Conservation (phyloP, 1,284 basidiomycete genomes). For the Heterobasidion irregulare region DNA sequence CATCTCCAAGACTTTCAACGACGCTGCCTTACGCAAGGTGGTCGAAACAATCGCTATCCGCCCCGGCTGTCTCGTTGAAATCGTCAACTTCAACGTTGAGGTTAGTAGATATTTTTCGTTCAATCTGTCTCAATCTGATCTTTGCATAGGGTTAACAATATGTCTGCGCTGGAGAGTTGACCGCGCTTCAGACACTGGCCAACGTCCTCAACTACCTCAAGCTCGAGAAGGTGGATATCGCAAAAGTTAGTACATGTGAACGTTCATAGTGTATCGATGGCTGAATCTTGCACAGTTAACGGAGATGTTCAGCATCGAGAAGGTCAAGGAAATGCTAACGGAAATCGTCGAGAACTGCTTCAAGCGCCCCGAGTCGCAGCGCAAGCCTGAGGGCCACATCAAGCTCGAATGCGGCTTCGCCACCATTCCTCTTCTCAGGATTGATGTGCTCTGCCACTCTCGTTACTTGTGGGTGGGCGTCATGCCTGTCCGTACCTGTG, state of each 20-base stretch:
- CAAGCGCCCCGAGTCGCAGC: slow-evolving; percentile 71
- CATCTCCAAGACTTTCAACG: slow-evolving; percentile 90
- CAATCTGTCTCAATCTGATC: neutral
- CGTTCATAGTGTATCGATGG: slow-evolving; percentile 1
- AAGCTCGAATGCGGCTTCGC: slow-evolving; percentile 95
- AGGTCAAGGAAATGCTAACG: slow-evolving; percentile 86
- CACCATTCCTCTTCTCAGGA: slow-evolving; percentile 93
- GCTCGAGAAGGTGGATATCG: slow-evolving; percentile 93
- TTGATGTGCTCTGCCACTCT: too few relatives aligned
- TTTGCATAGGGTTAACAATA: slow-evolving; percentile 81
- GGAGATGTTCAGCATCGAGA: slow-evolving; percentile 76
- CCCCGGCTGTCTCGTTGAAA: slow-evolving; percentile 83
- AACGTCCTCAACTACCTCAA: slow-evolving; percentile 97
- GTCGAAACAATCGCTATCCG: slow-evolving; percentile 81
- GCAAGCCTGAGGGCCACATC: slow-evolving; percentile 83
- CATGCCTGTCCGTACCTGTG: slow-evolving; percentile 91
- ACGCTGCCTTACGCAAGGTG: slow-evolving; percentile 89
- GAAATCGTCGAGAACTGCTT: slow-evolving; percentile 87
- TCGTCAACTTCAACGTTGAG: slow-evolving; percentile 98
- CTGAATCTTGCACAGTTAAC: slow-evolving; percentile 48
- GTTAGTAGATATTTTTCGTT: slow-evolving; percentile 31
- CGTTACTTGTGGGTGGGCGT: slow-evolving; percentile 98
- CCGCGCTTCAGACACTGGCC: slow-evolving; percentile 89
- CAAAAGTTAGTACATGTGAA: slow-evolving; percentile 50
- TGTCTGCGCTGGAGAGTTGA: slow-evolving; percentile 93